phyloP scores from a whole-genome alignment of 108 stramenopile species.

The Mediolabrus comicus region DNA sequence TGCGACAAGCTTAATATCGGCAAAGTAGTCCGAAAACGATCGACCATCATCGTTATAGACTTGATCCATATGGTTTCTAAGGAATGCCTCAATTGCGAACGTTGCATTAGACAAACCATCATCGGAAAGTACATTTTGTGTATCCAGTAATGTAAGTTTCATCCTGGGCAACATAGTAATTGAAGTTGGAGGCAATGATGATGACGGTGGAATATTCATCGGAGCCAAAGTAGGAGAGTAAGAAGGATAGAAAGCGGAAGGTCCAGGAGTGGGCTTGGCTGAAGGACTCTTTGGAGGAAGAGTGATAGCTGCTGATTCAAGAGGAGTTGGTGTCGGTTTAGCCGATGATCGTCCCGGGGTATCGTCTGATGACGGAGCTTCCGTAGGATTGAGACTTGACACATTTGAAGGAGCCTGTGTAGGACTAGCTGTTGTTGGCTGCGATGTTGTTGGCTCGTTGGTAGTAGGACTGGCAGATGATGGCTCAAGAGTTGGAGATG shows the following conservation, averaged over 20 bases:
- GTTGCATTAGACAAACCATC: constrained; percentile 2
- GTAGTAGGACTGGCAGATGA: background rate
- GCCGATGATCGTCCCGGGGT: too few relatives aligned
- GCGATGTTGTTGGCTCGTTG: too few relatives aligned
- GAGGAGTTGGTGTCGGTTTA: too few relatives aligned
- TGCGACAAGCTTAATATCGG: background rate
- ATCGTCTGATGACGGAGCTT: background rate
- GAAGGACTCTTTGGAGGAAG: background rate
- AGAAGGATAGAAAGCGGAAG: background rate
- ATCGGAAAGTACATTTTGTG: constrained; percentile 9
- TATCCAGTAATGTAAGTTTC: constrained; percentile 1
- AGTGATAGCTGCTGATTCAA: background rate
- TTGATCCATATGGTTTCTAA: background rate
- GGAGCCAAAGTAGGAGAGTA: background rate
- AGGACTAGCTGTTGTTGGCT: background rate
- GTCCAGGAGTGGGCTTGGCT: background rate
- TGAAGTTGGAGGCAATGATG: background rate
- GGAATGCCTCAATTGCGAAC: constrained; percentile 1
- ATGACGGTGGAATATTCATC: background rate
- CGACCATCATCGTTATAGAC: constrained; percentile 4
- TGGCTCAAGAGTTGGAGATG: background rate
- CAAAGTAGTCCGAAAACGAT: background rate
- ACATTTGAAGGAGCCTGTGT: background rate
- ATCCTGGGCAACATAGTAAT: constrained; percentile 5
- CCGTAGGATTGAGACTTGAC: background rate